These are phyloP conservation scores for Backusella tuberculispora DNA, from an alignment of 192 early-diverging fungal genomes.

Conservation along the genomic window DNA sequence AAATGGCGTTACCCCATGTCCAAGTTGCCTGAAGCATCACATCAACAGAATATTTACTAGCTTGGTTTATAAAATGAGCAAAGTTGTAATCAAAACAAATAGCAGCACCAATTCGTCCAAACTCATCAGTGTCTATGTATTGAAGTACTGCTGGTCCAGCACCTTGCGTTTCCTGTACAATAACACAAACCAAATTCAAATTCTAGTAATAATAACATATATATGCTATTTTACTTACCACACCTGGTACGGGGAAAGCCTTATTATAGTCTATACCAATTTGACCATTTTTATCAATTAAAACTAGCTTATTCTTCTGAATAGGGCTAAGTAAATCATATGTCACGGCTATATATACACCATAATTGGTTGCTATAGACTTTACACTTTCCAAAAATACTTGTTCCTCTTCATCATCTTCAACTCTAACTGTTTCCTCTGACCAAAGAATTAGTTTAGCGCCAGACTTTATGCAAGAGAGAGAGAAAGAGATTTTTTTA, in stretches of 20 bases:
- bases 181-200: no score
- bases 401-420: neutral
- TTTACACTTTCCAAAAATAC: conserved; percentile 10
- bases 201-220: neutral
- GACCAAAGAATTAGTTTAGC: conserved; percentile 28
- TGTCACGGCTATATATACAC: conserved; percentile 8
- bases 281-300: conserved; percentile 38
- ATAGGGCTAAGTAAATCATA: conserved; percentile 11
- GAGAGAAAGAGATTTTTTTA: neutral
- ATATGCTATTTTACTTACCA: conserved; percentile 14
- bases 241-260: conserved; percentile 47
- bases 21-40: conserved; percentile 52
- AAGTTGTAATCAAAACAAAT: conserved; percentile 58
- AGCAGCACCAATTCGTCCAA: conserved; percentile 43
- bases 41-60: conserved; percentile 45
- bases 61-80: conserved; percentile 45
- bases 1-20: conserved; percentile 41
- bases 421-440: conserved; percentile 11
- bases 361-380: conserved; percentile 1
- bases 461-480: conserved; percentile 14
- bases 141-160: conserved; percentile 43
- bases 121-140: conserved; percentile 38
- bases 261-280: conserved; percentile 49
- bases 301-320: conserved; percentile 44
- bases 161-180: conserved; percentile 26